Evolutionary conservation across 768 basidiomycete genomes (phyloP), one percentile per base, ranked within the genome.

Genomic region (Amanita jacksonii): DNA sequence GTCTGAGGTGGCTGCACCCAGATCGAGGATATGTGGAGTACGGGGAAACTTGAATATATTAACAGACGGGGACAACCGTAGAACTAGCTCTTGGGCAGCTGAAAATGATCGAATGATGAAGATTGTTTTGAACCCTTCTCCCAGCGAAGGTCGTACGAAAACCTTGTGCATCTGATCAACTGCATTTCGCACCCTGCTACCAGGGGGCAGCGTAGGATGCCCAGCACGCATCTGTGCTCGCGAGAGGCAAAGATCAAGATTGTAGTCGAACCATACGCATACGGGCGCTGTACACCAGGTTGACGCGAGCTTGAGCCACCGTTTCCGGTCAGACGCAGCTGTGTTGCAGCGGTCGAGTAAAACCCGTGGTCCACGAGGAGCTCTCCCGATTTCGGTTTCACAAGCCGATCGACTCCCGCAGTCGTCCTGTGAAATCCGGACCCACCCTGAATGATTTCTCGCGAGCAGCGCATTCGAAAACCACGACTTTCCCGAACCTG

Each of bases 401-500:
- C 76, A 77, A 5, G 61, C 54, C 2, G 62, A 52, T 39, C 74
- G 60, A 42, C 72, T 73, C 1, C 76, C 72, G 4, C 66, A 57
- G 2, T 77, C 76, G 54, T 81, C 79, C 54, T 78, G 76, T 1
- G 73, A 76, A 33, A 79, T 68, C 30, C 61, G 56, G 6, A 52
- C 60, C 73, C 73, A 78, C 0, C 59, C 57, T 3, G 48, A 50
- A 3, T 66, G 63, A 43, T 74, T 62, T 10, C 77, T 63, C 2
- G 67, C 64, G 0, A 70, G 50, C 16, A 80, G 56, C 1, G 70
- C 62, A n/a, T 64, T 62, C 1, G 71, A 63, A 42, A 79, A 66
- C 67, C 69, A 74, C 1, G 76, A 72, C 54, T 80, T 80, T 18
- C 77, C 78, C 0, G 77, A 73, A 2, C 78, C 79, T 2, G 78